Base-by-base conservation (phyloP, 2,329 filamentous ascomycete species). In the Pleomassaria siparia region DNA sequence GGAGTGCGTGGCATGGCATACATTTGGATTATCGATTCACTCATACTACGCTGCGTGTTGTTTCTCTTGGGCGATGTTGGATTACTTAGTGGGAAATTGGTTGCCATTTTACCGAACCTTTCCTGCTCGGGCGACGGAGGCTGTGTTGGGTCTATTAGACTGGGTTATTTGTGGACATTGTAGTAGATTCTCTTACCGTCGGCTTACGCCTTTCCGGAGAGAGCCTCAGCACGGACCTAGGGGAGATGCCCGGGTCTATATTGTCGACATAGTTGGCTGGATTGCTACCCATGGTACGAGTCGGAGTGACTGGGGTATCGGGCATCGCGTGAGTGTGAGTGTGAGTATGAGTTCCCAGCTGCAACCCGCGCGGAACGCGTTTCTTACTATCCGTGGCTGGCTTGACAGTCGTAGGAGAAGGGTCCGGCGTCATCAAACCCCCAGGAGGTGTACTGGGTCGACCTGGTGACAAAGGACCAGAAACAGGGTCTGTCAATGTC, bases 31-130 rank as follows among this genome's bases (percentile, higher is more conserved):
- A 53, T 54, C 2, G 59, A 59, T 15, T 66, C 63, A 45, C 58
- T 63, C 46, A 61, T 56, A 32, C 59, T 63, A 12, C 62, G 62
- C 36, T 58, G 56, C 9, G 56, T 53, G 30, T 55, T 46, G 39
- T 50, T 46, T 24, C 51, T 51, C 41, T 51, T 46, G 12, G 58
- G 55, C 24, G 53, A 45, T 12, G 54, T 54, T 24, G 58, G 56
- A 15, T 53, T 61, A 28, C 51, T 55, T 15, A 60, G 47, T 15
- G 61, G 61, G 30, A 64, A 60, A n/a, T 55, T 57, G 8, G 55
- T 62, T 18, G 58, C 50, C 45, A 66, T 32, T 21, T 62, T 59
- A 33, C 58, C 56, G 40, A 55, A 61, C 36, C 46, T 55, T 28
- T 59, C 55, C 36, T 54, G 52, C 16, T 54, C 45, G 18, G 57